These are phyloP conservation scores for Blastobotrys proliferans DNA, from an alignment of 1,139 yeast genomes.

Conservation along the genomic window DNA sequence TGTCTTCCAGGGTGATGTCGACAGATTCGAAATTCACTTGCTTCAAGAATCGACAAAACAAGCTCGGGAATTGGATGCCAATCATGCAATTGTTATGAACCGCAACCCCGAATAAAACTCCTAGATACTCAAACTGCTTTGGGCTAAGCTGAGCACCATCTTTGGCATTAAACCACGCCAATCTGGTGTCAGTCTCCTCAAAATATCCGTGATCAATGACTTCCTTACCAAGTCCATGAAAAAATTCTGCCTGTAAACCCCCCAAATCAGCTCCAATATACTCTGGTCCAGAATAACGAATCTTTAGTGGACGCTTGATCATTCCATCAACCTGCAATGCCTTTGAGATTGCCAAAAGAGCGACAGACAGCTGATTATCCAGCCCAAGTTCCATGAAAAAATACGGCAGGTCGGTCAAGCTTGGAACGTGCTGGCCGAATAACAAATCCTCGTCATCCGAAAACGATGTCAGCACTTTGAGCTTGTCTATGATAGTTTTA, in stretches of 20 bases:
- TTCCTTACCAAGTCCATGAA: conserved; percentile 24
- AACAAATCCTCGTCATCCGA: not conserved
- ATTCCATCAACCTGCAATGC: conserved; percentile 18
- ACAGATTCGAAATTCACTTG: not conserved
- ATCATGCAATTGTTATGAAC: conserved; percentile 30
- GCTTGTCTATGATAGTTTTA: not conserved
- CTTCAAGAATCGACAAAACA: conserved; percentile 22
- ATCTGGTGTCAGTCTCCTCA: conserved; percentile 19
- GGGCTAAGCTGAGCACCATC: conserved; percentile 15
- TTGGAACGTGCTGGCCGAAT: conserved; percentile 9
- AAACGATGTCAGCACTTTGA: not conserved
- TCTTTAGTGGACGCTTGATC: conserved; percentile 25
- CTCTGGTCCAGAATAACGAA: conserved; percentile 22
- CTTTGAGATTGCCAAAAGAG: conserved; percentile 14
- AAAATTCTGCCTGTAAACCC: conserved; percentile 32
- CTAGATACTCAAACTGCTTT: conserved; percentile 21
- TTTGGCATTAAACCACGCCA: conserved; percentile 27
- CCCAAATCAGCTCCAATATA: conserved; percentile 31
- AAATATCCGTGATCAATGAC: conserved; percentile 21
- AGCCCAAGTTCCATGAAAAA: conserved; percentile 21
- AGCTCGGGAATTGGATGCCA: conserved; percentile 24
- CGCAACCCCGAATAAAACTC: conserved; percentile 29
- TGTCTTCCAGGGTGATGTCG: conserved; percentile 8
- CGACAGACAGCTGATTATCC: conserved; percentile 17
- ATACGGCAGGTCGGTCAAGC: conserved; percentile 9